These are phyloP conservation scores for Asparagopsis taxiformis DNA, from an alignment of 31 red algal genomes.

Conservation along the genomic window DNA sequence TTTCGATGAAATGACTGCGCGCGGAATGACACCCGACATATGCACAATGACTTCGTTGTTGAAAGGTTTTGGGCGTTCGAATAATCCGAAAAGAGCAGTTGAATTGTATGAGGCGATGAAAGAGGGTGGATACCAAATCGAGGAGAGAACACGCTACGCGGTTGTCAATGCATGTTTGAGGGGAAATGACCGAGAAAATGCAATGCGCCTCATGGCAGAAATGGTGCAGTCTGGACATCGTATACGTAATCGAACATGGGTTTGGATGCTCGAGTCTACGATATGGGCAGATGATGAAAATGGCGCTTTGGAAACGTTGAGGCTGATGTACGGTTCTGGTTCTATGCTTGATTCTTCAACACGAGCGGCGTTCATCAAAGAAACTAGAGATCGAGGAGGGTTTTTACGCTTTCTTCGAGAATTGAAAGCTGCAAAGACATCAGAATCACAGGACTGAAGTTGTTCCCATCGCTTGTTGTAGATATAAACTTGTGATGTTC, in stretches of 20 bases:
- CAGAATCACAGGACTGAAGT: background rate
- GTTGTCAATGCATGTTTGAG: slow-evolving; percentile 81
- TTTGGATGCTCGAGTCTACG: slow-evolving; percentile 57
- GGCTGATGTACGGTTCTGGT: slow-evolving; percentile 29
- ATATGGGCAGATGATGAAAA: slow-evolving; percentile 61
- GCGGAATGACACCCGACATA: slow-evolving; percentile 61
- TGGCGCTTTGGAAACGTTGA: slow-evolving; percentile 32
- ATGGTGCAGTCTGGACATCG: slow-evolving; percentile 39
- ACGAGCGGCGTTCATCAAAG: slow-evolving; percentile 30
- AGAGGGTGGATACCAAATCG: slow-evolving; percentile 62
- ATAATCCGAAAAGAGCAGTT: slow-evolving; percentile 61
- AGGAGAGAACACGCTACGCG: slow-evolving; percentile 74
- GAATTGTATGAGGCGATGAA: slow-evolving; percentile 74
- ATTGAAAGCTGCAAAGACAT: slow-evolving; percentile 42
- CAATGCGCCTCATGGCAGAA: slow-evolving; percentile 28
- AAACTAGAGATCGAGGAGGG: slow-evolving; percentile 43
- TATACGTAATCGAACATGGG: slow-evolving; percentile 63
- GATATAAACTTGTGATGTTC: background rate
- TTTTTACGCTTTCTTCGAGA: slow-evolving; percentile 33
- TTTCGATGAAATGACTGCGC: slow-evolving; percentile 72
- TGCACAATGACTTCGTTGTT: slow-evolving; percentile 72
- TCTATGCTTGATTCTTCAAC: slow-evolving; percentile 23
- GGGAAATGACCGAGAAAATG: slow-evolving; percentile 51
- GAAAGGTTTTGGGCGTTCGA: slow-evolving; percentile 77
- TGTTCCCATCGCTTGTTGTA: background rate